Evolutionary conservation across 768 basidiomycete species (phyloP), one percentile per base, ranked within the genome.

Genomic region (Psilocybe azurescens): DNA sequence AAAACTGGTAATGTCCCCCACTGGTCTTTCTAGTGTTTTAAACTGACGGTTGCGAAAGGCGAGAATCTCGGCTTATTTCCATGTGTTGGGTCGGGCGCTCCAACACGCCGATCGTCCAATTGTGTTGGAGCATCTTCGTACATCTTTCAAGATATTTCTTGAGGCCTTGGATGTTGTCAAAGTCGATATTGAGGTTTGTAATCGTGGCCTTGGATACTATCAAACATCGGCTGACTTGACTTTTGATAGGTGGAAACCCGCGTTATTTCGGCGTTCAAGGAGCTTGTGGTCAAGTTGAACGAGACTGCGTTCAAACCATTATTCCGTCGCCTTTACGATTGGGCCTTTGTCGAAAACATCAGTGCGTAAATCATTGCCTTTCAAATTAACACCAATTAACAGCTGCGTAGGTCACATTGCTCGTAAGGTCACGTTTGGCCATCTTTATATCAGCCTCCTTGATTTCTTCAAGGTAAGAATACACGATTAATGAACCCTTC

Each of bases 281-380:
- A 97, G 73, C 79, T 98, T 8, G 92, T 95, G 10, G 86, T 94
- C 57, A 98, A 98, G 75, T 80, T 99, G 56, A 97, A 96, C 70
- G 97, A 99, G 67, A 86, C 87, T 0, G 84, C 90, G 0, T 99
- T 99, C 87, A 85, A 88, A 64, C 95, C 97, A 0, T 78, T 98
- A 14, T 97, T 98, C 84, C 88, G 95, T 58, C 88, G 89, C 57
- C 74, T 96, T 60, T 95, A 93, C 69, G 97, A 99, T 72, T 99
- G 97, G 97, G 95, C 95, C 0, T 95, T 95, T 68, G 83, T 82
- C 1, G 78, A 80, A 60, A 83, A 82, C 30, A 69, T 70, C 28
- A 75, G 87, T 88, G 68, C 33, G 80, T 74, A 7, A 4, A n/a
- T 51, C 1, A 47, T 47, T 32, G 3, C 18, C 24, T 51, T 36